phyloP scores from a whole-genome alignment of 192 early-diverging fungal species.

The Neocallimastix lanati region DNA sequence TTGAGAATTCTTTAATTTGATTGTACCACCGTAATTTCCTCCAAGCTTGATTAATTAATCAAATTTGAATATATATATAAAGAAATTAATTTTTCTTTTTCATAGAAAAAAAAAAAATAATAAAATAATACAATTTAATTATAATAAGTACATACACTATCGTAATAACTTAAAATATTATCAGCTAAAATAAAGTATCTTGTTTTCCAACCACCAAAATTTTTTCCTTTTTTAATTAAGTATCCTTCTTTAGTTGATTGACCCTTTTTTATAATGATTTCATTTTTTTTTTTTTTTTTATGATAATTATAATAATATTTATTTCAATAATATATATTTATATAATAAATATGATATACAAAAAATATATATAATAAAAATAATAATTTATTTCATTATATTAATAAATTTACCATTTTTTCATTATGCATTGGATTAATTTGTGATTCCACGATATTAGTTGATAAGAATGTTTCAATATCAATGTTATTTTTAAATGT shows the following conservation, averaged over 20 bases:
- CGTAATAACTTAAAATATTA: slow-evolving; percentile 61
- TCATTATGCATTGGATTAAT: not conserved
- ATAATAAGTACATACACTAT: slow-evolving; percentile 27
- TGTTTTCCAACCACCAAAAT: slow-evolving; percentile 93
- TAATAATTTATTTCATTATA: too few relatives aligned
- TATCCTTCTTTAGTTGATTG: slow-evolving; percentile 52
- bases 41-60: too few relatives aligned
- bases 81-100: slow-evolving; percentile 5
- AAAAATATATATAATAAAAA: too few relatives aligned
- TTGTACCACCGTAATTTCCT: slow-evolving; percentile 48
- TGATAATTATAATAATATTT: too few relatives aligned
- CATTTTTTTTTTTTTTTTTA: too few relatives aligned
- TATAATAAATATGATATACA: too few relatives aligned
- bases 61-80: too few relatives aligned
- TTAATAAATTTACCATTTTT: too few relatives aligned
- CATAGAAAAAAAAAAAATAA: not conserved
- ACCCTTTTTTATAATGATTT: too few relatives aligned
- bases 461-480: slow-evolving; percentile 49
- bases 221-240: slow-evolving; percentile 82
- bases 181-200: slow-evolving; percentile 61
- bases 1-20: slow-evolving; percentile 55
- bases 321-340: too few relatives aligned
- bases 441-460: slow-evolving; percentile 25
- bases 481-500: slow-evolving; percentile 23
- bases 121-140: not conserved